Evolutionary conservation across 169 alveolate genomes (phyloP), one percentile per base, ranked within the genome.

Genomic region (Theileria orientalis): DNA sequence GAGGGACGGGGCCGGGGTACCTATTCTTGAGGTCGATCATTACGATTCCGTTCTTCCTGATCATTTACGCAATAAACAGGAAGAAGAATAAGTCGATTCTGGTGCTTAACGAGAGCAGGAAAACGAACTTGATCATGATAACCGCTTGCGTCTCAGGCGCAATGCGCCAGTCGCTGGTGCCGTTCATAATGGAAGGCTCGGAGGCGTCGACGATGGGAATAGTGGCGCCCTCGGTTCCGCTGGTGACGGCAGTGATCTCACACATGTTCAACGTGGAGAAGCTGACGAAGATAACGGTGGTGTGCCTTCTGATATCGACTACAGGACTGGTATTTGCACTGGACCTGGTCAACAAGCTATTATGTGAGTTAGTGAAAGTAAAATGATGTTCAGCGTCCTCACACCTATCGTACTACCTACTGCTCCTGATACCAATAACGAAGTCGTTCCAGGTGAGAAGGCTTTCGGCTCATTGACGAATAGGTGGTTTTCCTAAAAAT

Each of bases 181-280:
- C 76, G 9, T 27, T 83, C 30, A 83, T 79, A 5, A 70, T 83
- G 40, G 82, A 76, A 67, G 62, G 67, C 60, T 56, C 88, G 0
- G 86, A 69, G 21, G 74, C 77, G 9, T 52, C 74, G 21, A 69
- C 69, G 11, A 32, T 69, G 5, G 77, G 76, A 32, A 57, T 83
- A 23, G 69, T 83, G 33, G 71, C 76, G 37, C 90, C 90, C 14
- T 66, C 90, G 7, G 68, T 83, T n/a, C 90, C 90, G 13, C 63
- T 83, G 32, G 69, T 83, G 32, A 83, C 90, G 5, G 90, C 90
- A 57, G n/a, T 83, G 8, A 27, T 83, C 61, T 75, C 88, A 1
- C 83, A 79, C 56, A 66, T 66, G 51, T 33, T 83, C 49, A 71
- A 64, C 56, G 67, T 83, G 16, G 90, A 83, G 69, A 56, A 69